Evolutionary conservation across 345 rosid genomes (phyloP).

Genomic region (Pistacia vera): DNA sequence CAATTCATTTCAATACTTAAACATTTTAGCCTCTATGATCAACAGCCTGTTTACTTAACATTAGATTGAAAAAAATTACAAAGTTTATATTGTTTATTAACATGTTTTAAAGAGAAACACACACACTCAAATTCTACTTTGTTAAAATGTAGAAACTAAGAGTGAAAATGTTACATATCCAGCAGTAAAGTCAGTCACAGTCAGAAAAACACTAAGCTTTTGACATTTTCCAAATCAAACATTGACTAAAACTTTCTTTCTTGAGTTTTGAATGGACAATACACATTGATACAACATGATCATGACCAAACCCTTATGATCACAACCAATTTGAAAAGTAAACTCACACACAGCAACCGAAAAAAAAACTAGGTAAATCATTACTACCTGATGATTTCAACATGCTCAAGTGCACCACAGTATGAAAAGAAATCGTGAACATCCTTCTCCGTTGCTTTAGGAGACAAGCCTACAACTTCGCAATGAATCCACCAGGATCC

Average conservation of each 20-base stretch:
- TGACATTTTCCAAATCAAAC: constrained; percentile 10
- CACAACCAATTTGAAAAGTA: constrained; percentile 1
- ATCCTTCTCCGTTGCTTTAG: constrained; percentile 70
- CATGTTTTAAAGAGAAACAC: neutral
- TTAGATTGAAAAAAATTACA: neutral
- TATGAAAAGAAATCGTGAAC: constrained; percentile 66
- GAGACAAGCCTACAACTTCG: constrained; percentile 79
- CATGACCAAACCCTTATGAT: constrained; percentile 5
- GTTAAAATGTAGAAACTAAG: neutral
- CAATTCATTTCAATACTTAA: too few species aligned
- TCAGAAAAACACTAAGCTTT: constrained; percentile 5
- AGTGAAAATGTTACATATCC: neutral
- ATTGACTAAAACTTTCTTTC: neutral
- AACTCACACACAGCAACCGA: neutral
- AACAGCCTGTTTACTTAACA: neutral
- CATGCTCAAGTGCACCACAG: constrained; percentile 68
- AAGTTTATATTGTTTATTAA: neutral
- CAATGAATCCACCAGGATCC: constrained; percentile 76
- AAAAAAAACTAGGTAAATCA: neutral
- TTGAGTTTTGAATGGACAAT: neutral
- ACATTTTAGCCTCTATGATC: neutral
- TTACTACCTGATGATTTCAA: constrained; percentile 80
- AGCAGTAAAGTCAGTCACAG: neutral
- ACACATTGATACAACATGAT: constrained; percentile 3
- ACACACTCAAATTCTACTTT: too few species aligned